Percentiles rank a stretch among this genome's conserved stretches.
Conservation (phyloP, 228 moss, liverwort and hornwort species). For the Sphagnum magellanicum region DNA sequence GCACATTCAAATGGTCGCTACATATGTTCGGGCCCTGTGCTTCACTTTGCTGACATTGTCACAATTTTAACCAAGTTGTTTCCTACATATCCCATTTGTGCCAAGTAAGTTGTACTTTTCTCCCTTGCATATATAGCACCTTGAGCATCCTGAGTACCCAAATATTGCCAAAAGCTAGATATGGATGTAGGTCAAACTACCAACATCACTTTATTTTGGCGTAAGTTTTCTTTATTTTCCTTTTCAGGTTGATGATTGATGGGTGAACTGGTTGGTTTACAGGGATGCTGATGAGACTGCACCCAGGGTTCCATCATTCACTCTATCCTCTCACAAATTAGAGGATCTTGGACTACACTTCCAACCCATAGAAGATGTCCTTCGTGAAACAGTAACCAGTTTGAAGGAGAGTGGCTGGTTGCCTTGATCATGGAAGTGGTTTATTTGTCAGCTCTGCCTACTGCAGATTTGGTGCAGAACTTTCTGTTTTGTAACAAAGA, state of each 20-base stretch:
- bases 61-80: slow-evolving; percentile 3
- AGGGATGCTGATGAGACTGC: slow-evolving; percentile 34
- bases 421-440: too few relatives aligned
- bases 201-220: too few relatives aligned
- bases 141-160: not conserved
- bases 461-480: too few relatives aligned
- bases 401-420: slow-evolving; percentile 13
- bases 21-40: slow-evolving; percentile 3
- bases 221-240: too few relatives aligned
- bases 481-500: too few relatives aligned
- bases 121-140: not conserved
- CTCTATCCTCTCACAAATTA: slow-evolving; percentile 25
- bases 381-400: slow-evolving; percentile 32
- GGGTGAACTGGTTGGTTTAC: not conserved
- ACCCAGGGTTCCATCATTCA: slow-evolving; percentile 7
- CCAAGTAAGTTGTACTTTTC: slow-evolving; percentile 17
- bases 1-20: slow-evolving; percentile 13
- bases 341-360: slow-evolving; percentile 49
- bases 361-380: slow-evolving; percentile 28
- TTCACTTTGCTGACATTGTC: not conserved
- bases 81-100: slow-evolving; percentile 10
- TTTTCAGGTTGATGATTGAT: not conserved
- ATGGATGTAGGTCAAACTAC: too few relatives aligned
- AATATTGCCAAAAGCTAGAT: not conserved
- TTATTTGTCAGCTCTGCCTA: too few relatives aligned